Base-by-base conservation (phyloP, 176 grass and related monocot genomes). In the bread wheat (Triticum aestivum) region DNA sequence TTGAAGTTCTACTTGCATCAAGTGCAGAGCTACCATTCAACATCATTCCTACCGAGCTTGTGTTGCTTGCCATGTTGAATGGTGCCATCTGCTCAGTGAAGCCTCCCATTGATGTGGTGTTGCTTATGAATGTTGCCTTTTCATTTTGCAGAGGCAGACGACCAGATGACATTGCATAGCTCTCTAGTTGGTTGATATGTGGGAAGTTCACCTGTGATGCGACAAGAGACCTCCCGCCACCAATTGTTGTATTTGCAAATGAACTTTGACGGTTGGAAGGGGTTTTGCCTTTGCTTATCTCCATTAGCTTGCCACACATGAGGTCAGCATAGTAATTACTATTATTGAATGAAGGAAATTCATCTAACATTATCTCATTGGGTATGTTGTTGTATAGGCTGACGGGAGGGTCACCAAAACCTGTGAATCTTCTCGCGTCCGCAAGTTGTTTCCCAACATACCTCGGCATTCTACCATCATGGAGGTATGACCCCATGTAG, bases 341-440 rank as follows among this genome's bases (percentile, higher is more conserved):
- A 83, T 26, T 41, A 82, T 3, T 3, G 12, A 8, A 14, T 30
- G 11, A 73, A 5, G 18, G 37, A 49, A 49, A 63, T 17, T 51
- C 6, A 41, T 42, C 20, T 32, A 67, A 24, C 38, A 74, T 32
- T 23, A 0, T 44, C 4, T 27, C 78, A 69, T 81, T 47, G 71
- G 80, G 11, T 52, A 78, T 82, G 58, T 77, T 86, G 47, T 86
- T 37, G 81, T 67, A 41, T 71, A 76, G 49, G 5, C 26, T 84
- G 1, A 65, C 6, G 41, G 21, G 83, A 75, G 34, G 35, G 17
- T 58, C 18, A 70, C 79, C 17, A 3, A 82, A 49, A 75, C 51
- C 38, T 4, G 85, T 62, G 4, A n/a, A 54, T 5, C 67, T 38
- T 49, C 17, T 67, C 10, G 34, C 24, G 75, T 51, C 15, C 1